phyloP scores from a whole-genome alignment of 192 early-diverging fungal genomes.

The Coemansia sp. region DNA sequence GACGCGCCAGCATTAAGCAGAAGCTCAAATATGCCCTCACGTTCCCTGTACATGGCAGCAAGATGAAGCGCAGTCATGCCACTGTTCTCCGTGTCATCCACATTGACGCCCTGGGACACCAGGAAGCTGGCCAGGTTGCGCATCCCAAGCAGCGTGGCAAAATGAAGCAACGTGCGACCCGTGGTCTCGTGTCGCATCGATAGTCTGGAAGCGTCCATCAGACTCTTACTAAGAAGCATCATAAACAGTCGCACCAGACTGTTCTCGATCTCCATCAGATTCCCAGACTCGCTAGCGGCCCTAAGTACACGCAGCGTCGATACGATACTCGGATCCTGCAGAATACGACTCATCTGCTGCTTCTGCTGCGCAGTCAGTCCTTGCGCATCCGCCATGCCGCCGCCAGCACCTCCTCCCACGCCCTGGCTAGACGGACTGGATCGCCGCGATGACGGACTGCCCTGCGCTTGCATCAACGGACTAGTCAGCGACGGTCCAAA shows the following conservation, averaged over 20 bases:
- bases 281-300: slow-evolving; percentile 18
- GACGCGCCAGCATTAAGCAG: slow-evolving; percentile 63
- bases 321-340: slow-evolving; percentile 17
- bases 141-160: slow-evolving; percentile 63
- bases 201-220: slow-evolving; percentile 27
- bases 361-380: background rate
- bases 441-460: slow-evolving; percentile 13
- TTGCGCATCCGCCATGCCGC: background rate
- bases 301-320: slow-evolving; percentile 15
- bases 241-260: slow-evolving; percentile 31
- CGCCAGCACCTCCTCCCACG: background rate
- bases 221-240: slow-evolving; percentile 15
- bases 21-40: slow-evolving; percentile 53
- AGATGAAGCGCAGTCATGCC: slow-evolving; percentile 73
- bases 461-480: slow-evolving; percentile 23
- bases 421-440: slow-evolving; percentile 2
- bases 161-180: slow-evolving; percentile 64
- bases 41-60: slow-evolving; percentile 58
- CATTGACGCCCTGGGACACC: slow-evolving; percentile 40
- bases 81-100: slow-evolving; percentile 63
- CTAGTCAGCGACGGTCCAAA: slow-evolving; percentile 21
- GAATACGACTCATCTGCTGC: slow-evolving; percentile 18
- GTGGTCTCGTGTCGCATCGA: slow-evolving; percentile 32
- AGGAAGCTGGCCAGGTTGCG: slow-evolving; percentile 52
- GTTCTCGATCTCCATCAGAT: slow-evolving; percentile 41